Base-by-base conservation (phyloP, 2,329 filamentous ascomycete genomes). In the Pseudogymnoascus verrucosus region DNA sequence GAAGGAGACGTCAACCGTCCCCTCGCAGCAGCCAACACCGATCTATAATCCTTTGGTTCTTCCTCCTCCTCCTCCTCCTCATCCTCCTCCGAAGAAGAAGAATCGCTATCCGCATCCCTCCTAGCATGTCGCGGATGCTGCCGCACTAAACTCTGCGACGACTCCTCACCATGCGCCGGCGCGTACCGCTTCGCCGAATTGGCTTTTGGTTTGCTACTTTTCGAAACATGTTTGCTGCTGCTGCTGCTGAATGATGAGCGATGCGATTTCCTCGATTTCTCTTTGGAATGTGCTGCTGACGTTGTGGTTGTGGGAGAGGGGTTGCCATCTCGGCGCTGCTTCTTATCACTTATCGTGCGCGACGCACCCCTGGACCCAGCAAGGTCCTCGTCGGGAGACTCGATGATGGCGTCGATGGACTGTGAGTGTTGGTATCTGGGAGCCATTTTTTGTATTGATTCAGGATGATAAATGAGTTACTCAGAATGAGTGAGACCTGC, bases 1-100 rank as follows among this genome's bases (percentile, higher is more conserved):
- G 73, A 73, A 4, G 74, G 72, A 14, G 73, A 74, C 5, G 70
- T 69, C 23, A 74, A 66, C 26, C 67, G 65, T 40, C 69, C 65
- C 47, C 71, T 66, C 2, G 69, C 68, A 37, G 66, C 64, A 31
- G 69, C 67, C 37, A 72, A 60, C 8, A 69, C 65, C 4, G 63
- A 65, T 37, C 67, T 67, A 21, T 65, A 54, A 40, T 64, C 44
- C 57, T 64, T 67, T 21, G 68, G 66, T 6, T 64, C 42, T 12
- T 65, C 64, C 28, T 71, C 65, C 14, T 71, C 65, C 14, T 71
- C 68, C 2, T 70, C 69, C 1, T 68, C 69, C 10, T 31, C 28
- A 28, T 28, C 28, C 6, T 31, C 28, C 28, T 31, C 28, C 21
- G 40, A 57, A 11, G 63, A 70, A 5, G 70, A 70, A 11, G 63